phyloP scores from a whole-genome alignment of 495 filamentous ascomycete species.

The Hypoxylon subgilvum region DNA sequence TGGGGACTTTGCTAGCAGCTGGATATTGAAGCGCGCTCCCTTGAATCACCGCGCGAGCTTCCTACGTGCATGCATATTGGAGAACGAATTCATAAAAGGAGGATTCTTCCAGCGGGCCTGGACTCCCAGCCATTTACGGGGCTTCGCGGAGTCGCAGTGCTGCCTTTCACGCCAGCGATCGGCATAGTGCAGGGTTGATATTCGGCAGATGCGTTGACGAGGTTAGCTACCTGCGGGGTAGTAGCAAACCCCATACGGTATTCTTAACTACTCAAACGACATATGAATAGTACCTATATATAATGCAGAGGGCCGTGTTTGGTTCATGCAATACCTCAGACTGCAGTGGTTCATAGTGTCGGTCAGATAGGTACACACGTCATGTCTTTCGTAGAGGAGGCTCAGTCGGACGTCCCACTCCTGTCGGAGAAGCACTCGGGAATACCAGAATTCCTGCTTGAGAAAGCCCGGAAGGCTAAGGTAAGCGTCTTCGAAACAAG shows the following conservation, averaged over 20 bases:
- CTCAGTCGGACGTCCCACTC: conserved; percentile 44
- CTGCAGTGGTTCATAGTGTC: not conserved
- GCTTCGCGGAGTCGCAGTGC: conserved; percentile 4
- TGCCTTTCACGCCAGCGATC: conserved; percentile 16
- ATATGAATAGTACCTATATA: conserved; percentile 15
- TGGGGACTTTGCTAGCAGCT: not conserved
- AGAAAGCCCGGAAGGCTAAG: conserved; percentile 49
- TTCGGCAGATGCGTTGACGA: conserved; percentile 37
- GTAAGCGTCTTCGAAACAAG: conserved; percentile 44
- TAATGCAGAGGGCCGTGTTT: not conserved
- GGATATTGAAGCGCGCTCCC: not conserved
- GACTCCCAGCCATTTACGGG: conserved; percentile 1
- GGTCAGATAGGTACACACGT: not conserved
- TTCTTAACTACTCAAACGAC: conserved; percentile 14
- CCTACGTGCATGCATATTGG: conserved; percentile 1
- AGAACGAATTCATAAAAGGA: not conserved
- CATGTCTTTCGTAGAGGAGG: conserved; percentile 45
- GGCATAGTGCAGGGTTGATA: conserved; percentile 25
- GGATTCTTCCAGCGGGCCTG: not conserved
- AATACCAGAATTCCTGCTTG: conserved; percentile 47
- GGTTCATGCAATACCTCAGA: not conserved
- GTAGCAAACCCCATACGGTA: conserved; percentile 1
- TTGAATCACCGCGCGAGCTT: not conserved
- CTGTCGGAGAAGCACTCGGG: conserved; percentile 52
- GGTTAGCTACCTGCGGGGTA: conserved; percentile 35